A percentile compares a stretch with the other conserved stretches of the same genome.
Evolutionary conservation across 2,329 filamentous ascomycete genomes (phyloP).

Genomic region (Aspergillus sergii): DNA sequence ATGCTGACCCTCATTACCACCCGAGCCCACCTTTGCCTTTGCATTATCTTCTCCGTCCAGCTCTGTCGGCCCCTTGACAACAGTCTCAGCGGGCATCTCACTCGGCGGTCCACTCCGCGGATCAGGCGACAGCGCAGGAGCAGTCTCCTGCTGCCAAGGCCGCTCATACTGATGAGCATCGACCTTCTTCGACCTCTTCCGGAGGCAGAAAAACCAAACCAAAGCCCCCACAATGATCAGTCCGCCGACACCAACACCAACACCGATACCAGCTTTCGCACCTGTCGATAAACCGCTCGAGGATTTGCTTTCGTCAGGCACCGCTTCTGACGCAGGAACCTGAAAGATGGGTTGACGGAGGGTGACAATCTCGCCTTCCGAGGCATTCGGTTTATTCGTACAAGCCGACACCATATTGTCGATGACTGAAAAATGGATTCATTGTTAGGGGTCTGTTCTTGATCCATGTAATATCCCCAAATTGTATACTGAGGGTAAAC

Average conservation of each 20-base stretch:
- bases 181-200: neutral
- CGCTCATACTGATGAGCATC: neutral
- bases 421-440: neutral
- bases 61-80: neutral
- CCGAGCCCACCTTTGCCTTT: neutral
- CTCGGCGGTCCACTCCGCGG: neutral
- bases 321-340: neutral
- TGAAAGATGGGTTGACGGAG: neutral
- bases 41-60: neutral
- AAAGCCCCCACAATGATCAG: neutral
- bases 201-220: neutral
- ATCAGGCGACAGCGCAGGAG: neutral
- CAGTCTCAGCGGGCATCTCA: neutral
- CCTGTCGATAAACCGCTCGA: neutral
- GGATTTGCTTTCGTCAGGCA: neutral
- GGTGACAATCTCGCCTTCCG: neutral
- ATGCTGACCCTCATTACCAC: neutral
- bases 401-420: neutral
- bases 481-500: rapidly evolving
- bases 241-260: neutral
- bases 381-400: neutral
- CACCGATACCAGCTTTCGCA: neutral
- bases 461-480: neutral
- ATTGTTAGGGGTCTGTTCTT: neutral
- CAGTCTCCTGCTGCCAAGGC: neutral